Base-by-base conservation (phyloP, 495 filamentous ascomycete genomes). In the Lindgomyces ingoldianus region DNA sequence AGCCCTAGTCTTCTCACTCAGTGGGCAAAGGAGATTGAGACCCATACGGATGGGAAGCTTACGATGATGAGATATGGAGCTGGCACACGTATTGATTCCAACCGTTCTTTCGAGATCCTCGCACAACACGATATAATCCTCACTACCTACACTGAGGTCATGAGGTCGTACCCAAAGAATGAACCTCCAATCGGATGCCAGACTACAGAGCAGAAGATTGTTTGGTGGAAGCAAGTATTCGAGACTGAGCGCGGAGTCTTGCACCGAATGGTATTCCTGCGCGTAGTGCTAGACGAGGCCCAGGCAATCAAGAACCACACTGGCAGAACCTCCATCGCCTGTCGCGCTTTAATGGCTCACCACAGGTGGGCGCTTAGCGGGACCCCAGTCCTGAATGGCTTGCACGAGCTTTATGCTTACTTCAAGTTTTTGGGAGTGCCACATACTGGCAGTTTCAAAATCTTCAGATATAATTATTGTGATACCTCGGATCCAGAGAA, bases 241-340 rank as follows among this genome's bases (percentile, higher is more conserved):
- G 57, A 77, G 4, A 36, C 73, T n/a, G 30, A 77, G 0, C 50
- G 70, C 6, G 82, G 81, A 0, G 50, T 66, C 0, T 65, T 89
- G 0, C 85, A 88, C 69, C 53, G 68, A 6, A 74, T 81, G 6
- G 71, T 76, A 0, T 89, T 78, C 62, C 74, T 79, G 19, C 76
- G 86, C 1, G 76, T 89, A 0, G 77, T 87, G 11, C 76, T 87
- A 0, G 85, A 88, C 57, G 87, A 88, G 67, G 83, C 80, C 0
- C 85, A 88, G 56, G 65, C 68, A 0, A 90, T 90, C 69, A 89
- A 87, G 50, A 90, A 90, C 62, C 72, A 76, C 22, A 49, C 69
- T 3, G 67, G 70, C 0, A 69, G 73, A 42, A 83, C 81, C 2
- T 82, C 80, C 0, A 72, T 80, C 1, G 83, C 85, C 3, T 85